phyloP scores from a whole-genome alignment of 306 rosid species.

The Rubus parviflorus region DNA sequence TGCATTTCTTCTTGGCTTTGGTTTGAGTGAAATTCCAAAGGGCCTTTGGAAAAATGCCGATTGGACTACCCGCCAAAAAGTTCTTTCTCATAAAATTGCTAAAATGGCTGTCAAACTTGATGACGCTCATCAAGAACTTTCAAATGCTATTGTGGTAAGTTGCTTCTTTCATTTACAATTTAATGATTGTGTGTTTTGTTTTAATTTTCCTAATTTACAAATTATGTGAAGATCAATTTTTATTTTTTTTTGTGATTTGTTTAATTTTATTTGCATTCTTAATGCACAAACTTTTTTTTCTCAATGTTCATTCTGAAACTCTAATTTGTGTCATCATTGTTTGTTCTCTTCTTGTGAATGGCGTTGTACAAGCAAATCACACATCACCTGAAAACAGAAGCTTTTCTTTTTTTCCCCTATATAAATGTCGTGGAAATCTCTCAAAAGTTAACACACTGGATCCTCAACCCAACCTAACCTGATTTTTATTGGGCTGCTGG shows the following conservation, averaged over 20 bases:
- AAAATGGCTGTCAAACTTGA: conserved; percentile 96
- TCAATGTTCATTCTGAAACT: not conserved
- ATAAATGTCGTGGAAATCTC: no score
- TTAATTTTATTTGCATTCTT: not conserved
- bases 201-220: not conserved
- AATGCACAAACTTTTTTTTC: not conserved
- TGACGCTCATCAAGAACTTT: conserved; percentile 92
- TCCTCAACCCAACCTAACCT: not conserved
- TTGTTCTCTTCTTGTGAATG: not conserved
- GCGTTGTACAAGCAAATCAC: no score
- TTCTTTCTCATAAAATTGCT: conserved; percentile 94
- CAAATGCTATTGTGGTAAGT: conserved; percentile 92
- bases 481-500: not conserved
- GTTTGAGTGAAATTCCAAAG: conserved; percentile 93
- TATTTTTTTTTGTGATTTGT: not conserved
- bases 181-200: not conserved
- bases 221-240: not conserved
- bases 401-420: no score
- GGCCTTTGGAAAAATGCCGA: conserved; percentile 87
- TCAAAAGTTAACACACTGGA: no score
- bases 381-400: no score
- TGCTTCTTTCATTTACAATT: not conserved
- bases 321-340: not conserved
- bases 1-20: conserved; percentile 98
- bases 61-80: conserved; percentile 89